phyloP scores from a whole-genome alignment of 1,284 basidiomycete genomes.

The Apiotrichum gamsii region DNA sequence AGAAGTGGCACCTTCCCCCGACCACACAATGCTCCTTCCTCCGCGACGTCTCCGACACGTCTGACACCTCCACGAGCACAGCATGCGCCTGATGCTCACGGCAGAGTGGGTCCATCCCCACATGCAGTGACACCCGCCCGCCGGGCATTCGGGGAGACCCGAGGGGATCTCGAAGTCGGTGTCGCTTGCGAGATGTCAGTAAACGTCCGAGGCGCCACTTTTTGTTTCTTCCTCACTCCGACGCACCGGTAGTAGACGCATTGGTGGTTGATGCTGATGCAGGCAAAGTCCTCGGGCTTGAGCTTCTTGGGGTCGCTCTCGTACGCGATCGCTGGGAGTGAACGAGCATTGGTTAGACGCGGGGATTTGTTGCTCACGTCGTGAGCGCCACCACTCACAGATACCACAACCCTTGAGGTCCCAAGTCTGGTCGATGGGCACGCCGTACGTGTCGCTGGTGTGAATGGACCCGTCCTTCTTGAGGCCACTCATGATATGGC shows the following conservation, averaged over 20 bases:
- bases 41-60: no score
- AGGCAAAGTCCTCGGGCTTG: conserved; percentile 58
- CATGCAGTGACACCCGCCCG: conserved; percentile 60
- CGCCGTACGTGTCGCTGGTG: neutral
- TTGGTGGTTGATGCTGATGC: conserved; percentile 66
- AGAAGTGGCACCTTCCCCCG: no score
- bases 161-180: conserved; percentile 60
- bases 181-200: no score
- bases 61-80: no score
- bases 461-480: neutral
- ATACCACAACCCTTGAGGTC: conserved; percentile 7
- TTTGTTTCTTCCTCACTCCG: no score
- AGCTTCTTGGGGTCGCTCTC: conserved; percentile 54
- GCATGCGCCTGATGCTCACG: conserved; percentile 7
- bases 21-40: no score
- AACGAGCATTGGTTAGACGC: conserved; percentile 46
- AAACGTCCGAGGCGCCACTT: no score
- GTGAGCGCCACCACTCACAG: no score
- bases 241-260: conserved; percentile 65
- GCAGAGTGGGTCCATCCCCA: conserved; percentile 60
- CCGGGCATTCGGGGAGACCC: conserved; percentile 61
- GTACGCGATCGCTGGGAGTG: conserved; percentile 64
- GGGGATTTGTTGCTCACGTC: conserved; percentile 2
- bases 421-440: neutral
- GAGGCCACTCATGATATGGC: no score